Conservation (phyloP, 441 rosid species). For the Aquilaria agallochum region DNA sequence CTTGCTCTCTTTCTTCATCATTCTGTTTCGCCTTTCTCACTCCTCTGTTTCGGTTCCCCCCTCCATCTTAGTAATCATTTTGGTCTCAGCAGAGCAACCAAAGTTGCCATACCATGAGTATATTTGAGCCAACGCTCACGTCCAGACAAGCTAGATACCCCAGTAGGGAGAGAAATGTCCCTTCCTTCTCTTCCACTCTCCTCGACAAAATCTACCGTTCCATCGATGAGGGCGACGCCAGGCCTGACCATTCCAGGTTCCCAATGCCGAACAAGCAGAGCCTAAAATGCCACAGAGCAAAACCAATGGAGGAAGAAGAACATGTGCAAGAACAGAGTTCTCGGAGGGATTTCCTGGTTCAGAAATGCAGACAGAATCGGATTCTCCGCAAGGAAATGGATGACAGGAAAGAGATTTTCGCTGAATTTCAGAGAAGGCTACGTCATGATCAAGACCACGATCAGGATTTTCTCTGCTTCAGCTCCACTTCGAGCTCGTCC, state of each 20-base stretch:
- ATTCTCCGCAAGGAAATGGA: neutral
- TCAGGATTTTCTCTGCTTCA: conserved; percentile 40
- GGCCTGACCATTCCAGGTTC: conserved; percentile 32
- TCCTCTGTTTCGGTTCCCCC: neutral
- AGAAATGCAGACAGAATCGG: conserved; percentile 47
- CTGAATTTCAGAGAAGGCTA: conserved; percentile 24
- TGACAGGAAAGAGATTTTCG: conserved; percentile 7
- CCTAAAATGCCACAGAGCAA: conserved; percentile 12
- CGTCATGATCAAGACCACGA: conserved; percentile 14
- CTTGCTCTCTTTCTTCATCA: neutral
- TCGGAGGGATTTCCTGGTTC: conserved; percentile 42
- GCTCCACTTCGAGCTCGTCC: conserved; percentile 63
- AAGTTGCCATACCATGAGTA: conserved; percentile 27
- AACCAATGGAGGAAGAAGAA: conserved; percentile 23
- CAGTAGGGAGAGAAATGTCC: conserved; percentile 29
- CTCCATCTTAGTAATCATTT: conserved; percentile 1
- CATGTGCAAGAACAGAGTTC: conserved; percentile 12
- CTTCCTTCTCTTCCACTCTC: conserved; percentile 85
- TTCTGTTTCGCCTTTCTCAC: neutral
- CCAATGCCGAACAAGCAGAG: conserved; percentile 38
- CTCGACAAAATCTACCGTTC: conserved; percentile 93
- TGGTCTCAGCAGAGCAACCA: neutral
- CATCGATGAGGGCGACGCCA: conserved; percentile 42
- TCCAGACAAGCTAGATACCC: conserved; percentile 20
- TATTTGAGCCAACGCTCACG: conserved; percentile 20